Evolutionary conservation across 192 early-diverging fungal species (phyloP), one percentile per base, ranked within the genome.

Genomic region (Backusella macrospora): DNA sequence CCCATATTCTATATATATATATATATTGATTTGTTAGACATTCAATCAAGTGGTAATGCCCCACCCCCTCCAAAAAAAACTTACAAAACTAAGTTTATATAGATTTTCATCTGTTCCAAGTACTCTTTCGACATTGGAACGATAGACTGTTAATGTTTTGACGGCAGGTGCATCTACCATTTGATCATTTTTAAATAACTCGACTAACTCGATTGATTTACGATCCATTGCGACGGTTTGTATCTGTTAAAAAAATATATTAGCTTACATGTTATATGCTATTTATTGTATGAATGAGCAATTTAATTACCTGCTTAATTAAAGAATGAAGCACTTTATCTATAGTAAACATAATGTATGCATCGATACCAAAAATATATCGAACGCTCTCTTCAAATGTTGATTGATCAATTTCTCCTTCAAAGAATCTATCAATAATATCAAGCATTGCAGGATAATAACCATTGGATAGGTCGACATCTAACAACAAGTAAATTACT

Each of bases 381-480:
- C 98, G 91, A 46, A 90, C 80, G 23, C 87, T 85, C 69, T 99
- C 96, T 72, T 99, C 98, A 86, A 92, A 99, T 59, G 81, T 82
- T 40, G 78, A 80, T 39, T 86, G 74, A 23, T 98, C 96, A 68
- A 95, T 80, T 59, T 96, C 91, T 34, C 89, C 90, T 38, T 89
- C 88, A 78, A 99, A 78, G 65, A 94, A 88, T 69, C 90, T 89
- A 73, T 89, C 84, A 46, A 94, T 87, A 13, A 92, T 72, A 42
- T 87, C 86, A 34, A 97, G 75, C 62, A 98, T 85, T n/a, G 92
- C 88, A 23, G 81, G 69, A 82, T 95, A 99, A 75, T 96, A 90
- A 2, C 88, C 86, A 34, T 76, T 78, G 47, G 84, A 83, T 67
- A 87, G 74, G 49, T 87, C 88, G n/a, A 86, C 78, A 43, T 86